Percentiles rank a stretch among this genome's conserved stretches.
phyloP scores from a whole-genome alignment of 129 eudicot genomes.

The Flaveria robusta region DNA sequence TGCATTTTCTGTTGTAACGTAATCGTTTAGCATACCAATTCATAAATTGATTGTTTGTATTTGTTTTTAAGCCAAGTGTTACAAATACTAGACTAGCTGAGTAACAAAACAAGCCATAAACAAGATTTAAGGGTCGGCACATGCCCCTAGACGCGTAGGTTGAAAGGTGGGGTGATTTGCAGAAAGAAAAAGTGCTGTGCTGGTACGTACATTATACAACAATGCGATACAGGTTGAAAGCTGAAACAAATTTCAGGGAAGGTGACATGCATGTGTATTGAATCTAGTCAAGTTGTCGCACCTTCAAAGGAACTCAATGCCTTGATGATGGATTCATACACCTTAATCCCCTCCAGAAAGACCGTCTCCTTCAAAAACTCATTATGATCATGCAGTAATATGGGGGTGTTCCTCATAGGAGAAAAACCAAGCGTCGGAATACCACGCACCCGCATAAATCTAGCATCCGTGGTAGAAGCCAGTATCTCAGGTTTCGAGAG shows the following conservation, averaged over 20 bases:
- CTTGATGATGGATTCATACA: constrained; percentile 77
- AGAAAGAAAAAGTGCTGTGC: no score
- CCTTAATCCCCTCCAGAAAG: constrained; percentile 81
- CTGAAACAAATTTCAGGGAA: not conserved
- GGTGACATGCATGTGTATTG: no score
- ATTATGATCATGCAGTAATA: constrained; percentile 89
- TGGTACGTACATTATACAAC: no score
- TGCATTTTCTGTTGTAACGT: no score
- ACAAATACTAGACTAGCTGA: no score
- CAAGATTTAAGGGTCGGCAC: no score
- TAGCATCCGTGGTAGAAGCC: constrained; percentile 85
- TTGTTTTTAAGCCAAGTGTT: no score
- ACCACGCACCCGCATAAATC: constrained; percentile 67
- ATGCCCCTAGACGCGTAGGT: no score
- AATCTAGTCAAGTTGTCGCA: constrained; percentile 4
- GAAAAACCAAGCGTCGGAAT: constrained; percentile 88
- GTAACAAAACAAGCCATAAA: no score
- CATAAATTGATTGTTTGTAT: no score
- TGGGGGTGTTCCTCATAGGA: constrained; percentile 90
- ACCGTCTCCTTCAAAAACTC: constrained; percentile 69
- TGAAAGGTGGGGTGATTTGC: no score
- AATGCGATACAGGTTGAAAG: not conserved
- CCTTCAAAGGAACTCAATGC: constrained; percentile 63
- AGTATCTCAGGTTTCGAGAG: constrained; percentile 86
- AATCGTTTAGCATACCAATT: no score